Base-by-base conservation (phyloP, 176 grass and related monocot genomes). In the Aegilops tauschii region DNA sequence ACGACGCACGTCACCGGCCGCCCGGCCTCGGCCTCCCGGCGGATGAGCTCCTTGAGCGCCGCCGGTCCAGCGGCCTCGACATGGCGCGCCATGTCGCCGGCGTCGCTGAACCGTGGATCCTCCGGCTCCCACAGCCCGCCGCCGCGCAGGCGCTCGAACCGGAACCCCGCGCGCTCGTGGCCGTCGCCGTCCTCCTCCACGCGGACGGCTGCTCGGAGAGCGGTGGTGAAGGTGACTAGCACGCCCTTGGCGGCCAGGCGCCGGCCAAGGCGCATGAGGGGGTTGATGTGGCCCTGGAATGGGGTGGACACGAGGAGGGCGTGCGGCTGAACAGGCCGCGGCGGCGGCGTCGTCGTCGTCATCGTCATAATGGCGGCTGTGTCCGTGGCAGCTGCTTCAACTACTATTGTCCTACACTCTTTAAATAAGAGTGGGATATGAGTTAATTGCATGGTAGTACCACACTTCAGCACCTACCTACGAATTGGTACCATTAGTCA, bases 231-330 rank as follows among this genome's bases (percentile, higher is more conserved):
- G 44, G 92, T 94, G 65, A 94, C 84, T 0, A 89, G 81, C 1
- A 89, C 80, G 44, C 92, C 92, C 72, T 61, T 87, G 70, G 77
- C 59, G 70, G 92, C 92, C 69, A 94, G 80, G 71, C 84, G 87
- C 29, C 73, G 66, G 69, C 80, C 92, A n/a, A 94, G 64, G 76
- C 78, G 77, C n/a, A 94, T 81, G 61, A 94, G 83, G 0, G 89
- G 92, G 76, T 91, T 94, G 42, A 81, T 63, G 76, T 93, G 92
- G 74, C 92, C 76, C 32, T 91, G 92, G 30, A 85, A 44, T 0
- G 92, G 74, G 25, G 23, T 64, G 62, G 83, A 40, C 23, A 93
- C 75, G 61, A 93, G 89, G 44, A 93, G 80, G 61, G 91, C 76
- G 79, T 93, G 92, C 29, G 74, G 79, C n/a, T 17, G 69, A 21